Percentiles rank a stretch among this genome's conserved stretches.
Conservation (phyloP, 768 basidiomycete genomes). For the Imleria badia region DNA sequence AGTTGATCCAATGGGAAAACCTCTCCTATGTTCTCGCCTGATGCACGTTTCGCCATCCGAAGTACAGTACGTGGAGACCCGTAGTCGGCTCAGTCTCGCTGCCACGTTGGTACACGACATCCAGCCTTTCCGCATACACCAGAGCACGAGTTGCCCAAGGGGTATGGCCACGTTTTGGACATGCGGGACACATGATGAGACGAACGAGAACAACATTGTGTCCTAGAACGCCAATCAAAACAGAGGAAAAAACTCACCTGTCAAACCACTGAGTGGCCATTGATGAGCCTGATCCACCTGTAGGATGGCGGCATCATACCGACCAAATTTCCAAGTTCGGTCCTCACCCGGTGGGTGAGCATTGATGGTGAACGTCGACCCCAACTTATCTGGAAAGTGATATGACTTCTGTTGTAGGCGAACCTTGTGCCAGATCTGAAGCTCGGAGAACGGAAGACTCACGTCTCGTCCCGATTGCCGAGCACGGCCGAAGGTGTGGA, state of each 20-base stretch:
- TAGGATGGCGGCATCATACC: neutral
- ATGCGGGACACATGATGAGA: neutral
- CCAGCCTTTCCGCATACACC: neutral
- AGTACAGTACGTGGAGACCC: neutral
- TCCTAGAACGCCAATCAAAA: neutral
- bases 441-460: neutral
- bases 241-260: neutral
- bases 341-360: neutral
- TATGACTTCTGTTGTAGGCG: neutral
- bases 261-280: neutral
- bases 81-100: neutral
- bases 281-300: neutral
- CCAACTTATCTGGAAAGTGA: neutral
- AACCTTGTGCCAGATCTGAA: neutral
- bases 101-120: neutral
- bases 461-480: no score
- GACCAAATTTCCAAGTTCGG: neutral
- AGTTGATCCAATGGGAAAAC: neutral
- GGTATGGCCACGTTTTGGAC: neutral
- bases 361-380: neutral
- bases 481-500: neutral
- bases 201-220: neutral
- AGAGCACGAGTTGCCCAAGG: neutral
- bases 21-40: neutral
- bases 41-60: neutral